A percentile compares a stretch with the other conserved stretches of the same genome.
Evolutionary conservation across 1,284 basidiomycete species (phyloP).

Genomic region (Schizophyllum amplum): DNA sequence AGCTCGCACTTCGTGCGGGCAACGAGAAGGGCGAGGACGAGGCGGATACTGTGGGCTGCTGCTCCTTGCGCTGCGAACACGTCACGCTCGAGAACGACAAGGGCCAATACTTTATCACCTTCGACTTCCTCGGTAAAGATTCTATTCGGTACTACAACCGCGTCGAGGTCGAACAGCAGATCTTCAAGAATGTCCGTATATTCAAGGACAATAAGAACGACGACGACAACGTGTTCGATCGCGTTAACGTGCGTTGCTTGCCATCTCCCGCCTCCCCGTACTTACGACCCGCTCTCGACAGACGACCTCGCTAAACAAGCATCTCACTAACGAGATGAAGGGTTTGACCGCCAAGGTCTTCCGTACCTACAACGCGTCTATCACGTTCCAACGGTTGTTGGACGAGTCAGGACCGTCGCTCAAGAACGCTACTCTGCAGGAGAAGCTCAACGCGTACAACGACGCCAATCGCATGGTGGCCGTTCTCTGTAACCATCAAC

Average conservation of each 20-base stretch:
- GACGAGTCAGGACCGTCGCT: slow-evolving; percentile 57
- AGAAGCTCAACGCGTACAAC: slow-evolving; percentile 94
- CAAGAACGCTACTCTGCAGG: slow-evolving; percentile 68
- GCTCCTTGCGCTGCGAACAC: slow-evolving; percentile 91
- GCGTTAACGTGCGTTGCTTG: slow-evolving; percentile 75
- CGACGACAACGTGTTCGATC: slow-evolving; percentile 90
- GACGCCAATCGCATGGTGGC: slow-evolving; percentile 93
- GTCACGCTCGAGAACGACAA: slow-evolving; percentile 71
- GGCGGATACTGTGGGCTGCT: slow-evolving; percentile 96
- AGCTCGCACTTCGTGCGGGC: slow-evolving; percentile 89
- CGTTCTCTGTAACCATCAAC: slow-evolving; percentile 97
- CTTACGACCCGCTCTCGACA: slow-evolving; percentile 23
- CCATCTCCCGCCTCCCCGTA: not conserved
- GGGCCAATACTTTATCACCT: slow-evolving; percentile 49
- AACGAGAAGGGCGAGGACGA: slow-evolving; percentile 99
- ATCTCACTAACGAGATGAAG: slow-evolving; percentile 88
- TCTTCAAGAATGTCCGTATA: slow-evolving; percentile 86
- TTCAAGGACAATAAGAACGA: slow-evolving; percentile 89
- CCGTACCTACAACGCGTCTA: slow-evolving; percentile 97
- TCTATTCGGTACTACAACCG: slow-evolving; percentile 94
- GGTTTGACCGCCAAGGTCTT: slow-evolving; percentile 97
- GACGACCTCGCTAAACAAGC: slow-evolving; percentile 84
- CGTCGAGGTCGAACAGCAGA: slow-evolving; percentile 79
- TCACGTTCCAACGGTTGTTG: slow-evolving; percentile 86
- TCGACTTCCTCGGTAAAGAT: slow-evolving; percentile 97